Conservation (phyloP, 495 filamentous ascomycete species). For the Bathelium albidoporum region DNA sequence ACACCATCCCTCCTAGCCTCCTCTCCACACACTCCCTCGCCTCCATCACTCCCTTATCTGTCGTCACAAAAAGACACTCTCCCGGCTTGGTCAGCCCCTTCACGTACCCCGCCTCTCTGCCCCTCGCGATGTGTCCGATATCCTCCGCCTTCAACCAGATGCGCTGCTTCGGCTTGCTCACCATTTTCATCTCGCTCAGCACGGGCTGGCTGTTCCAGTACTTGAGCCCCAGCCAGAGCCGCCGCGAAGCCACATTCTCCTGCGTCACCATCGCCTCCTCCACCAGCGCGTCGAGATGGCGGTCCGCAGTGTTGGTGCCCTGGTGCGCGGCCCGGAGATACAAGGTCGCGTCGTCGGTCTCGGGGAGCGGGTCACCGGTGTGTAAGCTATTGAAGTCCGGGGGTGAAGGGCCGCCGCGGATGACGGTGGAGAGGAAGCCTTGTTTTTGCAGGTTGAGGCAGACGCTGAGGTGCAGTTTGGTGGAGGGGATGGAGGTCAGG, state of each 20-base stretch:
- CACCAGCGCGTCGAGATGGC: conserved; percentile 21
- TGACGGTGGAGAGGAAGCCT: conserved; percentile 75
- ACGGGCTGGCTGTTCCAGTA: conserved; percentile 87
- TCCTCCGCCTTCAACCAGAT: conserved; percentile 52
- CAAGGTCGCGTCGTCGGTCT: not conserved
- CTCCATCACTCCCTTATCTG: conserved; percentile 74
- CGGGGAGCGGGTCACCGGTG: not conserved
- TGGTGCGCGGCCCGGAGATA: not conserved
- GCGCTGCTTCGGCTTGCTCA: conserved; percentile 67
- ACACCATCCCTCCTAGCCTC: conserved; percentile 70
- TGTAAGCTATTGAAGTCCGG: conserved; percentile 26
- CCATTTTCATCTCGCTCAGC: conserved; percentile 53
- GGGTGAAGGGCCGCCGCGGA: conserved; percentile 62
- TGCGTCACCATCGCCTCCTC: conserved; percentile 55
- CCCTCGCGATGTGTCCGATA: conserved; percentile 54
- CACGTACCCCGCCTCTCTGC: conserved; percentile 52
- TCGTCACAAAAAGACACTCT: conserved; percentile 73
- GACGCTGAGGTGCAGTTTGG: conserved; percentile 68
- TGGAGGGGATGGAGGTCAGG: conserved; percentile 75
- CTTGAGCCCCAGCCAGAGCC: conserved; percentile 89
- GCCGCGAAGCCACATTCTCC: conserved; percentile 62
- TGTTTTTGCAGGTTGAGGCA: conserved; percentile 67
- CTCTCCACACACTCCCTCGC: conserved; percentile 75
- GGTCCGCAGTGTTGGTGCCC: not conserved
- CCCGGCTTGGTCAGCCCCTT: conserved; percentile 66